A percentile compares a stretch with the other conserved stretches of the same genome.
Evolutionary conservation across 1,284 basidiomycete genomes (phyloP).

Genomic region (Chalciporus sp.): DNA sequence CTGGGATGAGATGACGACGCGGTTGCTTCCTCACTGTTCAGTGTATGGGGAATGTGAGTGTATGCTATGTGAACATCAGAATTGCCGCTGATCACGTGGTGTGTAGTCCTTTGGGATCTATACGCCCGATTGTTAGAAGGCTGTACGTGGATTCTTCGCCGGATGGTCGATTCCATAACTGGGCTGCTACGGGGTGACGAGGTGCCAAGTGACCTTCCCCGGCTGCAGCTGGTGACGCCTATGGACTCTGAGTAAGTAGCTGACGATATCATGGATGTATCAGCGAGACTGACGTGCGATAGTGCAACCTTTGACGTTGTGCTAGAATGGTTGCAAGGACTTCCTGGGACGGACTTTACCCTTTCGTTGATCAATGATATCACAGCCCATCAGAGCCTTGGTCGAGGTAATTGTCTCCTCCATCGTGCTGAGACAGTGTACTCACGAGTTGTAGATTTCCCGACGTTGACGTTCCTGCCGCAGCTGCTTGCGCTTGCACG

Average conservation of each 20-base stretch:
- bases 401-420: constrained; percentile 44
- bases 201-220: constrained; percentile 19
- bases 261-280: neutral
- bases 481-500: constrained; percentile 47
- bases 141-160: constrained; percentile 43
- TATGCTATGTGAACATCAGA: neutral
- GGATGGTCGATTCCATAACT: constrained; percentile 36
- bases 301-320: constrained; percentile 47
- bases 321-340: constrained; percentile 44
- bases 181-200: constrained; percentile 32
- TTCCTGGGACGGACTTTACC: constrained; percentile 29
- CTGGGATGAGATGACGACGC: constrained; percentile 49
- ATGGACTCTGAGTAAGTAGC: constrained; percentile 33
- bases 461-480: constrained; percentile 51
- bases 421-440: neutral
- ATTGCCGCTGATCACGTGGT: constrained; percentile 4
- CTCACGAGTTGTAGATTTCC: constrained; percentile 48
- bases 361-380: constrained; percentile 47
- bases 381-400: constrained; percentile 51
- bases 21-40: constrained; percentile 60
- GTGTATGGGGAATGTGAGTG: constrained; percentile 53
- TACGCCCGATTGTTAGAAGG: constrained; percentile 51
- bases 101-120: constrained; percentile 61
- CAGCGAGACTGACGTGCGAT: constrained; percentile 13
- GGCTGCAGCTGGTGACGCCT: constrained; percentile 10